phyloP scores from a whole-genome alignment of 2,329 filamentous ascomycete genomes.

The Monilinia polystroma region DNA sequence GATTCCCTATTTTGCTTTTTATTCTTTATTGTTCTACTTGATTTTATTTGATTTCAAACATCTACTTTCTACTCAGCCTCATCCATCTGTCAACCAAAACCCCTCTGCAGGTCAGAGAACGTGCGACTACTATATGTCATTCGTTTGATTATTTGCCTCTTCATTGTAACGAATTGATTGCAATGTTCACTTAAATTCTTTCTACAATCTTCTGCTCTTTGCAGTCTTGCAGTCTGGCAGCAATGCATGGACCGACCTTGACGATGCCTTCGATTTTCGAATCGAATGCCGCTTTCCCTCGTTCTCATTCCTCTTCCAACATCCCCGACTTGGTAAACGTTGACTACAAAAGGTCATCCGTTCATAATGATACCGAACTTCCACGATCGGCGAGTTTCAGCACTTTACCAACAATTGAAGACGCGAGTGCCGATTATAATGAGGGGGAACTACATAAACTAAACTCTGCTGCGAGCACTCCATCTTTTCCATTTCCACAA shows the following conservation, averaged over 20 bases:
- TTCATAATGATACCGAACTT: slow-evolving; percentile 39
- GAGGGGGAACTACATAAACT: slow-evolving; percentile 30
- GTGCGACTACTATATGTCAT: slow-evolving; percentile 7
- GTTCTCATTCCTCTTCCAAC: slow-evolving; percentile 40
- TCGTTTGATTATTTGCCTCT: slow-evolving; percentile 17
- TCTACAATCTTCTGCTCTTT: slow-evolving; percentile 21
- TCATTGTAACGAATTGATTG: slow-evolving; percentile 13
- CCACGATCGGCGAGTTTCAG: slow-evolving; percentile 59
- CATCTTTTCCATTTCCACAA: slow-evolving; percentile 21
- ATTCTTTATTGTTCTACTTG: too few relatives aligned
- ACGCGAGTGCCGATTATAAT: slow-evolving; percentile 24
- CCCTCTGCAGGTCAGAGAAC: slow-evolving; percentile 23
- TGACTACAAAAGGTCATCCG: slow-evolving; percentile 33
- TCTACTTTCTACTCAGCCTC: slow-evolving; percentile 13
- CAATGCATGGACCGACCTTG: slow-evolving; percentile 37
- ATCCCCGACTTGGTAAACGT: slow-evolving; percentile 35
- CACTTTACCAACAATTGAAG: slow-evolving; percentile 47
- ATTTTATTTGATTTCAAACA: not conserved
- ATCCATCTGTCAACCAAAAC: slow-evolving; percentile 10
- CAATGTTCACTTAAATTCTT: slow-evolving; percentile 23
- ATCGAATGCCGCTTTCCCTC: slow-evolving; percentile 35
- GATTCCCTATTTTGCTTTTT: too few relatives aligned
- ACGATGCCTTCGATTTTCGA: slow-evolving; percentile 38
- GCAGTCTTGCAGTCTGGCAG: slow-evolving; percentile 32
- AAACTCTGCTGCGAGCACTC: slow-evolving; percentile 25